phyloP scores from a whole-genome alignment of 768 basidiomycete species.

The Xerocomellus intermedius region DNA sequence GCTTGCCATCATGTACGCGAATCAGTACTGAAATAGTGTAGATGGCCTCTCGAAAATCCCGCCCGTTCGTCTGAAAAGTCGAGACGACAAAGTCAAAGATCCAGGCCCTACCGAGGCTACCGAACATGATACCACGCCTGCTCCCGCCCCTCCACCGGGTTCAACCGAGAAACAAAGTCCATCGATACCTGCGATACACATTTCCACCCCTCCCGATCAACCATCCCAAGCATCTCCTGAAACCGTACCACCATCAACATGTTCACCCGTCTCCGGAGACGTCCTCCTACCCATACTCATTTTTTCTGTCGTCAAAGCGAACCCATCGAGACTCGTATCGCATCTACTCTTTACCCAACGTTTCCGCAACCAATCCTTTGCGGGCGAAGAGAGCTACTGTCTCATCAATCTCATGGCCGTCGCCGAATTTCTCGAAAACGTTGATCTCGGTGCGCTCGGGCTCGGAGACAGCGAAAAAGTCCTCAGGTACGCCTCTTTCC shows the following conservation, averaged over 20 bases:
- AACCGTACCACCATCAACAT: slow-evolving; percentile 9
- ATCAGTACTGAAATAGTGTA: slow-evolving; percentile 26
- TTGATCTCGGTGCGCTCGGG: slow-evolving; percentile 74
- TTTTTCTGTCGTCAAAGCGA: slow-evolving; percentile 89
- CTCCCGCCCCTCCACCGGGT: slow-evolving; percentile 1
- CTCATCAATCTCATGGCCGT: slow-evolving; percentile 94
- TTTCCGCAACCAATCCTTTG: slow-evolving; percentile 30
- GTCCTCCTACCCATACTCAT: slow-evolving; percentile 92
- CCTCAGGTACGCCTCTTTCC: slow-evolving; percentile 45
- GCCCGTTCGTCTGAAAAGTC: slow-evolving; percentile 69
- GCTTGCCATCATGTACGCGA: neutral
- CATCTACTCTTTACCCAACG: slow-evolving; percentile 40
- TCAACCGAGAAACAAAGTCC: slow-evolving; percentile 1
- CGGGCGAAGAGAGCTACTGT: slow-evolving; percentile 85
- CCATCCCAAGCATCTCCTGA: slow-evolving; percentile 8
- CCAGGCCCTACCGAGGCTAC: neutral
- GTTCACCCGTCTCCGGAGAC: slow-evolving; percentile 75
- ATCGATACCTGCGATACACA: slow-evolving; percentile 7
- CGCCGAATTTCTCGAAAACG: slow-evolving; percentile 93
- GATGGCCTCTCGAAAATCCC: slow-evolving; percentile 77
- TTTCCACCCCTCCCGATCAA: slow-evolving; percentile 3
- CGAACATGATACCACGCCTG: neutral
- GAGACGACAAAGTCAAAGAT: slow-evolving; percentile 33
- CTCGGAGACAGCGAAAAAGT: slow-evolving; percentile 59
- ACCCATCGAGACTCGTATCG: slow-evolving; percentile 77